Conservation (phyloP, 305 asterid species). For the Fraxinus angustifolia region DNA sequence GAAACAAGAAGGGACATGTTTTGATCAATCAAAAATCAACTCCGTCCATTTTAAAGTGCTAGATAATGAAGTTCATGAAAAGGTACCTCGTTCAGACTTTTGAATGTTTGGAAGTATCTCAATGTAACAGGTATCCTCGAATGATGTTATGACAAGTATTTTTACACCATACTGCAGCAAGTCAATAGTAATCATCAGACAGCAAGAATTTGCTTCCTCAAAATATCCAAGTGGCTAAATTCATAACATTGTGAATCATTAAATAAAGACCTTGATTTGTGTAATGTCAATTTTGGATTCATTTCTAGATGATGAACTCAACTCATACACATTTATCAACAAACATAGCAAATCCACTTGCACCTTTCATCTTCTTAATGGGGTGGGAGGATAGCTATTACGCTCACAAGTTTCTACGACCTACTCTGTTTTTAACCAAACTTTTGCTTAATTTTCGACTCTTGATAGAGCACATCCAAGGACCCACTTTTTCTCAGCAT, state of each 20-base stretch:
- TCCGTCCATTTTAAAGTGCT: background rate
- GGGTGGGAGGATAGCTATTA: background rate
- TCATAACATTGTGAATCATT: background rate
- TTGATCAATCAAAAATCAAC: slow-evolving; percentile 3
- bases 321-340: background rate
- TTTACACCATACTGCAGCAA: slow-evolving; percentile 87
- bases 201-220: slow-evolving; percentile 1
- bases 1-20: background rate
- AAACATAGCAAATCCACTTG: background rate
- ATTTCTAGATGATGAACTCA: background rate
- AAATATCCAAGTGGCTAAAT: background rate
- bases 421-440: background rate
- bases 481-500: background rate
- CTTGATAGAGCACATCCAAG: background rate
- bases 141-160: slow-evolving; percentile 86
- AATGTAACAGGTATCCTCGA: slow-evolving; percentile 91
- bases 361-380: background rate
- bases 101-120: slow-evolving; percentile 79
- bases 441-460: background rate
- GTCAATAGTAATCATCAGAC: slow-evolving; percentile 27
- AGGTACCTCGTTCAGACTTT: slow-evolving; percentile 85
- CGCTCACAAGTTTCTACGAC: background rate
- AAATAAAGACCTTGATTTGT: background rate
- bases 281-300: background rate
- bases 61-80: background rate